Conservation (phyloP, 2,329 filamentous ascomycete species). For the Daldinia sp. region DNA sequence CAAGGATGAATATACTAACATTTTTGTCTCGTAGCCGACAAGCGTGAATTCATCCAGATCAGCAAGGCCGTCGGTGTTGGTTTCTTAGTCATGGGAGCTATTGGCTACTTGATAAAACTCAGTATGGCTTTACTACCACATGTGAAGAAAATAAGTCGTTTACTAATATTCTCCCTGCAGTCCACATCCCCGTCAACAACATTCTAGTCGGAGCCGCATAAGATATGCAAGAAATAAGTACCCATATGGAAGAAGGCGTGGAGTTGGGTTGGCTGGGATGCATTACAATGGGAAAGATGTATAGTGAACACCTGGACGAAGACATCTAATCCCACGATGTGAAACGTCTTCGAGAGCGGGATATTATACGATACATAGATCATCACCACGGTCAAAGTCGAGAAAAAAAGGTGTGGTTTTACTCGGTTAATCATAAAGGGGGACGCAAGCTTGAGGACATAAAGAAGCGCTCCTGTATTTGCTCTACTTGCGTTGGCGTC, state of each 20-base stretch:
- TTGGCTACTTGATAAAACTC: slow-evolving; percentile 75
- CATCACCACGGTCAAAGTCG: neutral
- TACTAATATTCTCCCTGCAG: slow-evolving; percentile 46
- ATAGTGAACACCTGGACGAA: slow-evolving; percentile 1
- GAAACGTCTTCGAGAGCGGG: slow-evolving; percentile 7
- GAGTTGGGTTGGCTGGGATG: slow-evolving; percentile 1
- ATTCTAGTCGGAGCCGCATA: slow-evolving; percentile 73
- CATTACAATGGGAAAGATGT: slow-evolving; percentile 2
- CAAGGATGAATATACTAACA: slow-evolving; percentile 27
- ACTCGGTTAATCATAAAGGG: neutral
- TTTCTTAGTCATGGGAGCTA: slow-evolving; percentile 75
- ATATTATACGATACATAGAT: slow-evolving; percentile 14
- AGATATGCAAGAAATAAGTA: neutral
- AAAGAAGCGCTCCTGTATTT: slow-evolving; percentile 3
- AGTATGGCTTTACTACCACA: slow-evolving; percentile 55
- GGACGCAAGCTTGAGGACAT: neutral
- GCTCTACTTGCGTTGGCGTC: slow-evolving; percentile 1
- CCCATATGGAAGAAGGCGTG: neutral
- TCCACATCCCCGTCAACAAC: slow-evolving; percentile 76
- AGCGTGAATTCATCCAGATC: slow-evolving; percentile 57
- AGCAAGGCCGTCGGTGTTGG: slow-evolving; percentile 70
- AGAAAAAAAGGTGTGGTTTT: slow-evolving; percentile 12
- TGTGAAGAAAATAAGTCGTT: neutral
- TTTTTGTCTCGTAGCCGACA: slow-evolving; percentile 51
- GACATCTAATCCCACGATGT: slow-evolving; percentile 10